A percentile compares a stretch with the other conserved stretches of the same genome.
phyloP scores from a whole-genome alignment of 345 rosid genomes.

The Citrus inodora region DNA sequence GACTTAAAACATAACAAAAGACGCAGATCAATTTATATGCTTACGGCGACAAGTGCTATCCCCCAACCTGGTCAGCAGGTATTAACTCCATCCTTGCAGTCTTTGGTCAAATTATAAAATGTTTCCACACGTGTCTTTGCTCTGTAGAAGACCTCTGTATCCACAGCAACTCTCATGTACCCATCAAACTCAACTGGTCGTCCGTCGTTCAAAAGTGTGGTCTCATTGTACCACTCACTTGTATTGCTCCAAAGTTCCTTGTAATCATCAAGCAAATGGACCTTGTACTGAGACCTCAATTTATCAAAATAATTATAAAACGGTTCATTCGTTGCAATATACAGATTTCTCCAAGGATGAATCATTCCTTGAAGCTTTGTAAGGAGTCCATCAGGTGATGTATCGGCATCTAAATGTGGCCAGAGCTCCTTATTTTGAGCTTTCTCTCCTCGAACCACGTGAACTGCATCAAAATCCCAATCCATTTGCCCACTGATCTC shows the following conservation, averaged over 20 bases:
- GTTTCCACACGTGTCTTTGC: conserved; percentile 83
- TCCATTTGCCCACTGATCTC: conserved; percentile 87
- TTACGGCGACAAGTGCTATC: conserved; percentile 12
- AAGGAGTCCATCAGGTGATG: conserved; percentile 72
- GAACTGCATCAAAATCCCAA: conserved; percentile 92
- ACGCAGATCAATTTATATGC: conserved; percentile 7
- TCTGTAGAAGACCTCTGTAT: conserved; percentile 79
- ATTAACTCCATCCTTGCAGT: conserved; percentile 92
- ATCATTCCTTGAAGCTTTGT: conserved; percentile 54
- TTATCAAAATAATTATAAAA: conserved; percentile 87
- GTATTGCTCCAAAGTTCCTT: conserved; percentile 67
- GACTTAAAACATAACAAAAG: neutral
- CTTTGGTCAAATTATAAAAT: conserved; percentile 75
- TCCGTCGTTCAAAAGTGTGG: conserved; percentile 57
- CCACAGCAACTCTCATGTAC: conserved; percentile 95
- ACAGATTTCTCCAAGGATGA: conserved; percentile 76
- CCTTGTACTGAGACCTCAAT: conserved; percentile 80
- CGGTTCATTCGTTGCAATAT: conserved; percentile 79
- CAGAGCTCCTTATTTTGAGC: conserved; percentile 77
- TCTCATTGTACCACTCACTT: conserved; percentile 93
- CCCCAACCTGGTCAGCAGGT: conserved; percentile 59
- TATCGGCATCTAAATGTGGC: conserved; percentile 84
- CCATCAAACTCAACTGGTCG: conserved; percentile 82
- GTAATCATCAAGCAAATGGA: conserved; percentile 85
- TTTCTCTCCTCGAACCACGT: conserved; percentile 91